phyloP scores from a whole-genome alignment of 805 yeast genomes.

The Lipomyces starkeyi region DNA sequence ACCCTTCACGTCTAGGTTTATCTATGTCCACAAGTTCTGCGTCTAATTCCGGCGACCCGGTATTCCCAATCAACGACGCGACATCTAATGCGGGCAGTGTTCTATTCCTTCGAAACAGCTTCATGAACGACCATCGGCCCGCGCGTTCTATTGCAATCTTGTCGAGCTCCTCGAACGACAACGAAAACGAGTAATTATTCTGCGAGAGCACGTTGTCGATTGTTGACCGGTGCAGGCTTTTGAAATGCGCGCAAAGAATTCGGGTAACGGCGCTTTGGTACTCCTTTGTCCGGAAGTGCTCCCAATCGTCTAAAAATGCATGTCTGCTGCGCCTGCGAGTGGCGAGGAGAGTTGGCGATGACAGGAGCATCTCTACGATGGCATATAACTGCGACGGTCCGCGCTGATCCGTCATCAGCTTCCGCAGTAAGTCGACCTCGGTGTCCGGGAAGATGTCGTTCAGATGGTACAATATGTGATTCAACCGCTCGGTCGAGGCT shows the following conservation, averaged over 20 bases:
- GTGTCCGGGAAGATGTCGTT: constrained; percentile 34
- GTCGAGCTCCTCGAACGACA: constrained; percentile 22
- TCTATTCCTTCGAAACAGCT: constrained; percentile 15
- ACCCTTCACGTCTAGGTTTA: constrained; percentile 10
- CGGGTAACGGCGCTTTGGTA: constrained; percentile 26
- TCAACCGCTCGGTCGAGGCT: constrained; percentile 18
- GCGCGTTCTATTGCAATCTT: constrained; percentile 25
- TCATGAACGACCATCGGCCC: constrained; percentile 21
- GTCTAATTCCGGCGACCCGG: constrained; percentile 32
- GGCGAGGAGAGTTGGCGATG: constrained; percentile 26
- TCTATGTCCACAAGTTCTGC: constrained; percentile 22
- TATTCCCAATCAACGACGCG: constrained; percentile 8
- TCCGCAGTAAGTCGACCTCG: constrained; percentile 31
- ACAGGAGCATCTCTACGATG: constrained; percentile 29
- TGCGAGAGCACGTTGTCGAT: constrained; percentile 28
- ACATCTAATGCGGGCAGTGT: constrained; percentile 12
- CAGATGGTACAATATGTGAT: constrained; percentile 24
- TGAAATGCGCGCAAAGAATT: constrained; percentile 20
- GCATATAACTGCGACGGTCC: constrained; percentile 35
- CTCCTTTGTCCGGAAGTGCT: constrained; percentile 32
- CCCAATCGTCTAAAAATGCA: constrained; percentile 23
- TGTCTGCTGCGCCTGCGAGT: constrained; percentile 18
- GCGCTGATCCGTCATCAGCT: constrained; percentile 24
- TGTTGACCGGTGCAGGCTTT: constrained; percentile 21
- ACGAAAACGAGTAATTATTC: constrained; percentile 27